Evolutionary conservation across 306 rosid genomes (phyloP).

Genomic region (Sicyos edulis): DNA sequence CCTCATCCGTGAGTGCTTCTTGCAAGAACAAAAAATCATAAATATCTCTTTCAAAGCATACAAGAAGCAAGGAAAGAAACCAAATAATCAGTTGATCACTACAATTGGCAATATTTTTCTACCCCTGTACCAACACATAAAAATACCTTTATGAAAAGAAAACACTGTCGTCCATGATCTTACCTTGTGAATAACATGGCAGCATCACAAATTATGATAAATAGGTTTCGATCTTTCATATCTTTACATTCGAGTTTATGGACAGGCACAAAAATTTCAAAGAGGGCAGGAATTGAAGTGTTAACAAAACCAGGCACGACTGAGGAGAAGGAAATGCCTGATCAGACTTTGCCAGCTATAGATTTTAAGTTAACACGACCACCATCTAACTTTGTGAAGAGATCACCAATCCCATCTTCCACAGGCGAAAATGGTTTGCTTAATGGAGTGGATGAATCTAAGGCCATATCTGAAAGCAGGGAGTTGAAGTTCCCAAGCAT

Average conservation of each 20-base stretch:
- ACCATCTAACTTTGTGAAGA: conserved; percentile 46
- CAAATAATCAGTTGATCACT: not conserved
- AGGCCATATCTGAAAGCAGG: conserved; percentile 14
- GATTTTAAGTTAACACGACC: conserved; percentile 33
- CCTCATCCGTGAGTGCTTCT: conserved; percentile 4
- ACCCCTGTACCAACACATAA: not conserved
- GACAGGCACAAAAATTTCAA: conserved; percentile 28
- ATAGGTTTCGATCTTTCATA: not conserved
- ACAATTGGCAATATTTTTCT: not conserved
- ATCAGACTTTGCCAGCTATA: not conserved
- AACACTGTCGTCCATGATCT: not conserved
- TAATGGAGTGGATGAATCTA: conserved; percentile 13
- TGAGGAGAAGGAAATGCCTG: conserved; percentile 17
- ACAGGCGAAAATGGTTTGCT: conserved; percentile 19
- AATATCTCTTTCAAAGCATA: not conserved
- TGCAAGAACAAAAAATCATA: not conserved
- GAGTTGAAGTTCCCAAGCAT: conserved; percentile 27
- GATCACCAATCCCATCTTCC: conserved; percentile 46
- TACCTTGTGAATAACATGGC: not conserved
- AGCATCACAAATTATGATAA: not conserved
- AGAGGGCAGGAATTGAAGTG: conserved; percentile 17
- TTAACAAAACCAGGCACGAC: conserved; percentile 7
- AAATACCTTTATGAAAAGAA: not conserved
- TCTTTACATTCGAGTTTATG: not conserved
- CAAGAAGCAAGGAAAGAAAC: not conserved